Conservation (phyloP, 495 filamentous ascomycete species). For the Trypethelium eluteriae region DNA sequence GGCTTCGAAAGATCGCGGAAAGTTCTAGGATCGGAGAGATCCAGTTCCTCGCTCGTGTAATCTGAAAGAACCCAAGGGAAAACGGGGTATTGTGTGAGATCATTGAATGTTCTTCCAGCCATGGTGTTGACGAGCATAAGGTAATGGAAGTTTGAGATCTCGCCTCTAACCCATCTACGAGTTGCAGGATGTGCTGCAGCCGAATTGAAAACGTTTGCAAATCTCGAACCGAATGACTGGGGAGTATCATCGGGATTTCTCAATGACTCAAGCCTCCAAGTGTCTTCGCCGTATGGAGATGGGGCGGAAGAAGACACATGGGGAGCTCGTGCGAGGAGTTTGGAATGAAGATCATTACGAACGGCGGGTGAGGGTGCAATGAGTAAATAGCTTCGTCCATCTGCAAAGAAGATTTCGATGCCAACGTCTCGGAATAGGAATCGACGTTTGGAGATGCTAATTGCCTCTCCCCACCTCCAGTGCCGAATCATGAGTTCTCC, state of each 20-base stretch:
- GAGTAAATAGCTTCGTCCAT: conserved; percentile 88
- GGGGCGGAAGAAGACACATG: conserved; percentile 54
- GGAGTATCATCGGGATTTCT: conserved; percentile 73
- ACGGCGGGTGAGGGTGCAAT: conserved; percentile 64
- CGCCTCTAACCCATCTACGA: conserved; percentile 82
- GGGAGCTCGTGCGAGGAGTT: conserved; percentile 67
- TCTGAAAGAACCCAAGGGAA: conserved; percentile 97
- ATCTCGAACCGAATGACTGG: conserved; percentile 78
- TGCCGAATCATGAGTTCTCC: conserved; percentile 72
- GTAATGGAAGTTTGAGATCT: conserved; percentile 98
- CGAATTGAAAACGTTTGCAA: conserved; percentile 88
- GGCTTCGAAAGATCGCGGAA: conserved; percentile 92
- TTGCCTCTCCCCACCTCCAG: conserved; percentile 90
- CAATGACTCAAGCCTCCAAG: conserved; percentile 81
- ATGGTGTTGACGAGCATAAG: conserved; percentile 97
- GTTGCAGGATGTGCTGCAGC: conserved; percentile 69
- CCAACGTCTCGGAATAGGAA: conserved; percentile 95
- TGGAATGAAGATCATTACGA: conserved; percentile 70
- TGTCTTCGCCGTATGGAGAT: conserved; percentile 48
- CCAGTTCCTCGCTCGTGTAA: conserved; percentile 92
- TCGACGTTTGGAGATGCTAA: conserved; percentile 92
- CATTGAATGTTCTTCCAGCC: conserved; percentile 94
- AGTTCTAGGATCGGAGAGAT: conserved; percentile 69
- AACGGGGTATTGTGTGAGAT: conserved; percentile 94
- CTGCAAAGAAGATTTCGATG: conserved; percentile 91